Conservation (phyloP, 305 asterid species). For the Ajuga reptans region DNA sequence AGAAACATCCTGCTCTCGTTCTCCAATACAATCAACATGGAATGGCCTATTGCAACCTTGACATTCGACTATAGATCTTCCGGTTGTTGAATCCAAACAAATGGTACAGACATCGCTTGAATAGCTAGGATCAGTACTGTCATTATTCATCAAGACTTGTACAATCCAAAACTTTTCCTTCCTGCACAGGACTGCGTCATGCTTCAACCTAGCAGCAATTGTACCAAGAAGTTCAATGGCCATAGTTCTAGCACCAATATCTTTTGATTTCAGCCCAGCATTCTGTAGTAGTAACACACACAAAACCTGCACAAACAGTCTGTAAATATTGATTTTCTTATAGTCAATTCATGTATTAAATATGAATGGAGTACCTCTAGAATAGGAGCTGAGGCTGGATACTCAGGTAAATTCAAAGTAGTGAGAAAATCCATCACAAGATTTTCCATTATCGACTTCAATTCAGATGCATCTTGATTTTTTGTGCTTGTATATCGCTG, state of each 20-base stretch:
- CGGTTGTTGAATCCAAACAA: constrained; percentile 56
- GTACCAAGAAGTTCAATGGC: constrained; percentile 99
- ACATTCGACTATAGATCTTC: constrained; percentile 52
- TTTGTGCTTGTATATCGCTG: constrained; percentile 80
- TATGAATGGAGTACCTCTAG: constrained; percentile 58
- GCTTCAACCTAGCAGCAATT: constrained; percentile 92
- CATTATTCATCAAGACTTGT: constrained; percentile 46
- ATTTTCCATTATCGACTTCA: constrained; percentile 85
- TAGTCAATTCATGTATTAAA: constrained; percentile 12
- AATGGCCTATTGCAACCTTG: constrained; percentile 70
- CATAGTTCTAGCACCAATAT: constrained; percentile 82
- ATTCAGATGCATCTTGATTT: constrained; percentile 83
- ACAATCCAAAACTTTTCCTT: constrained; percentile 83
- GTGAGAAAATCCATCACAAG: constrained; percentile 86
- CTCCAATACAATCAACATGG: constrained; percentile 83
- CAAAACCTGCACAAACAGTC: constrained; percentile 65
- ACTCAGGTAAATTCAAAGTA: constrained; percentile 89
- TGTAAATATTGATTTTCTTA: constrained; percentile 27
- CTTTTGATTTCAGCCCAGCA: constrained; percentile 94
- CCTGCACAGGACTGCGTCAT: constrained; percentile 67
- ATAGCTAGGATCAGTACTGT: constrained; percentile 33
- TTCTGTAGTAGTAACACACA: constrained; percentile 95
- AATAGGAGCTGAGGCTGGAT: constrained; percentile 92
- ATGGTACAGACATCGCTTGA: constrained; percentile 58
- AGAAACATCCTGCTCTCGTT: constrained; percentile 56